Base-by-base conservation (phyloP, 2,329 filamentous ascomycete species). In the Cadophora sp. region DNA sequence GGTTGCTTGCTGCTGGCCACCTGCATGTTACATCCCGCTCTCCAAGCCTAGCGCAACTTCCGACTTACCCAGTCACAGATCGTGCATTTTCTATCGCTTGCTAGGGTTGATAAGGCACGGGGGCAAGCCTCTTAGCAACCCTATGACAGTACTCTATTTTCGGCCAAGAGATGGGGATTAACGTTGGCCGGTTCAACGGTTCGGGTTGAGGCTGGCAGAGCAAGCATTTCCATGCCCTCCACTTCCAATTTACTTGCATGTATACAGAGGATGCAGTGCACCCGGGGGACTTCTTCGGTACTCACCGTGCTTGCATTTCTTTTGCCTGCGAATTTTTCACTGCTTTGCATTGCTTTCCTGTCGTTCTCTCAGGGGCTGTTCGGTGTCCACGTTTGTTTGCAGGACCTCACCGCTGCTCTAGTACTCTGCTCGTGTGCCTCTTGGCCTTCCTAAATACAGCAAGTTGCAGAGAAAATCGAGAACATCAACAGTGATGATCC, bases 1-100 rank as follows among this genome's bases (percentile, higher is more conserved):
- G n/a, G n/a, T n/a, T n/a, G n/a, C n/a, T n/a, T n/a, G n/a, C n/a
- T n/a, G 27, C 27, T 55, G 27, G 55, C 55, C 34, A 46, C 43
- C 46, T 50, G 59, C 40, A 29, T 50, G 37, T 48, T 34, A 40
- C 40, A 62, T 62, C 43, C 43, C 37, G 40, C 26, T 62, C 40
- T 24, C 24, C 24, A 37, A 29, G 16, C 6, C 26, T 29, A 61
- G 58, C 37, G 40, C 58, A 37, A 6, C 43, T 62, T 62, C 40
- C 24, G 27, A 46, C 16, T 62, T n/a, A 31, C 40, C 59, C 59
- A 62, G 40, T 34, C 59, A 62, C 59, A 62, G 59, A 62, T 62
- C 59, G 59, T 62, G 59, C 24, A 50, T 62, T 62, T 48, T 48
- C 55, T 62, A 48, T 58, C 63, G n/a, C 55, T 58, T n/a, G 31